phyloP scores from a whole-genome alignment of 768 basidiomycete genomes.

The Naganishia friedmannii region DNA sequence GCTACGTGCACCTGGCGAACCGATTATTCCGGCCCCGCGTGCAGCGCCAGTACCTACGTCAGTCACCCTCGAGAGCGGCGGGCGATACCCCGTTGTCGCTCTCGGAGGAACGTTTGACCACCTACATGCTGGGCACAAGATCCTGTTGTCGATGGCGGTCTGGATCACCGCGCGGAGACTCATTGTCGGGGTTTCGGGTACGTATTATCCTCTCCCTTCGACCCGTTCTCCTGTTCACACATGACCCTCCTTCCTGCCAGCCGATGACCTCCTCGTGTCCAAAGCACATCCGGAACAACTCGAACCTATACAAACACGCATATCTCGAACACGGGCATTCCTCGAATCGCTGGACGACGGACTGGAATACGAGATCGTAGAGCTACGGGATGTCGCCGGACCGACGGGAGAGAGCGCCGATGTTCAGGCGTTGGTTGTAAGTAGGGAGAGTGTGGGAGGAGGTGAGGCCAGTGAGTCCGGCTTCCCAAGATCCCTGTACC shows the following conservation, averaged over 20 bases:
- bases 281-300: constrained; percentile 41
- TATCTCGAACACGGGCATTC: constrained; percentile 64
- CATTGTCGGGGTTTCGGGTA: constrained; percentile 85
- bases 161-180: constrained; percentile 75
- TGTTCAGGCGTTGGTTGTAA: constrained; percentile 88
- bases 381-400: constrained; percentile 81
- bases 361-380: constrained; percentile 65
- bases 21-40: neutral
- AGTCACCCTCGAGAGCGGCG: neutral
- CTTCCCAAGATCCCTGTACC: neutral
- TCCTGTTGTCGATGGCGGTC: constrained; percentile 85
- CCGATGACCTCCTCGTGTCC: constrained; percentile 33
- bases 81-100: constrained; percentile 65
- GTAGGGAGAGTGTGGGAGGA: constrained; percentile 78
- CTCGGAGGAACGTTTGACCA: constrained; percentile 98
- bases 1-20: constrained; percentile 23
- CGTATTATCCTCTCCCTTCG: constrained; percentile 34
- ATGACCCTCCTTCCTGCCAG: constrained; percentile 7
- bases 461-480: constrained; percentile 66
- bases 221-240: neutral
- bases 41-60: neutral
- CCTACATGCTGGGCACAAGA: constrained; percentile 94
- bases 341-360: constrained; percentile 67
- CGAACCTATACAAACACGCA: constrained; percentile 54
- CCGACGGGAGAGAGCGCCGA: constrained; percentile 83